Base-by-base conservation (phyloP, 805 yeast species). In the Zygosaccharomyces kombuchaensis region DNA sequence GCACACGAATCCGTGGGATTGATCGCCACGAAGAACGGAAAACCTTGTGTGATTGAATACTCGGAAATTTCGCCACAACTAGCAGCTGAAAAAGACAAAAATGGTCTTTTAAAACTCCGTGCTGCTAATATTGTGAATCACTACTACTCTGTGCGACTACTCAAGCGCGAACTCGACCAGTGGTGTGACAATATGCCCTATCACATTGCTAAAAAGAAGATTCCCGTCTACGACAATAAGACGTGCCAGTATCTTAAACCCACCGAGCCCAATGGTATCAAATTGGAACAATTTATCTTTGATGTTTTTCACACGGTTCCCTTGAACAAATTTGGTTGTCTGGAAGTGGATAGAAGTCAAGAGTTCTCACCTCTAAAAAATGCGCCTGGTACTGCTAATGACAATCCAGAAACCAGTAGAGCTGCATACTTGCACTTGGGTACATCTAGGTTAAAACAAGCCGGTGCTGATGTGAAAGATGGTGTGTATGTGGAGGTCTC, bases 61-160 rank as follows among this genome's bases (percentile, higher is more conserved):
- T 84, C 95, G 32, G 99, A 93, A 68, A 88, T 93, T 51, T 75
- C 88, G 7, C 60, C 70, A 26, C 90, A 84, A 54, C 73, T 90
- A 58, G 83, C 91, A 17, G 79, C 78, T 57, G 81, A 78, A 49
- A 68, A 67, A 22, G 93, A 84, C 52, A 74, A 76, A 1, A 64
- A 74, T 21, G 84, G 82, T 13, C 71, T 82, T 50, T 74, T 93
- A 48, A 77, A 77, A 53, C 77, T 88, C 56, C 78, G 98, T 56
- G 96, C 98, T 3, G 99, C 96, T 21, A 93, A 93, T 67, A 93
- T 93, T 53, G 99, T 93, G 45, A 93, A 93, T 65, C 99, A 93
- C 68, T 93, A 90, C 68, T 93, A 91, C 67, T 82, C 90, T 3
- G 87, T 87, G 37, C 83, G 77, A n/a, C 77, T 89, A 58, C 71